Base-by-base conservation (phyloP, 495 filamentous ascomycete species). In the Podospora pseudopauciseta region DNA sequence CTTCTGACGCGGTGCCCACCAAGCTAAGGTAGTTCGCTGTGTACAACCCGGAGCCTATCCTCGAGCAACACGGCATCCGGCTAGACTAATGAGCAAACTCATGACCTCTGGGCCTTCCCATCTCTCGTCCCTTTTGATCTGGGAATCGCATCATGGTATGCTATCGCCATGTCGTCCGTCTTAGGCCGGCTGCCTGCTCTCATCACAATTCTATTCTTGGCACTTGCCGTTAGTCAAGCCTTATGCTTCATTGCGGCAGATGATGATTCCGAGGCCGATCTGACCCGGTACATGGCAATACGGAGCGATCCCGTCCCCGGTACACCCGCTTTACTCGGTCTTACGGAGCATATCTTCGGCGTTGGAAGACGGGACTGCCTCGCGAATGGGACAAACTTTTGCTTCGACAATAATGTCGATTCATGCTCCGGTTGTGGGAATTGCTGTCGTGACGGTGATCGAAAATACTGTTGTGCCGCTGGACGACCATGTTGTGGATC, bases 351-450 rank as follows among this genome's bases (percentile, higher is more conserved):
- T 4, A 9, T 63, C 5, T 49, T 72, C 23, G 68, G 72, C 32
- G 18, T 77, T 7, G 34, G 65, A 9, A 71, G 60, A 62, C 66
- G 75, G 27, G 76, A 77, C 44, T 78, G 76, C 28, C 60, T 74
- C 3, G 62, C 74, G 15, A 78, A 78, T 60, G 76, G 75, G 3
- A 72, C 76, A 54, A 78, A 75, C 71, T 78, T 71, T 60, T 78
- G 76, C 73, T 78, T 78, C 64, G 67, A 66, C 19, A 65, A 75
- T 67, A 65, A 55, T n/a, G 60, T 65, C 57, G 67, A 74, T 65
- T 75, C 62, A 62, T 78, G 76, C 28, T 28, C 71, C 2, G 61
- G 64, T 30, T 78, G 76, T 34, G 74, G 73, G 18, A 73, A 71
- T 49, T 78, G 76, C 56, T 78, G 76, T 54, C 28, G 32, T n/a